Base-by-base conservation (phyloP, 164 flowering plant genomes). In the Macadamia tetraphylla region DNA sequence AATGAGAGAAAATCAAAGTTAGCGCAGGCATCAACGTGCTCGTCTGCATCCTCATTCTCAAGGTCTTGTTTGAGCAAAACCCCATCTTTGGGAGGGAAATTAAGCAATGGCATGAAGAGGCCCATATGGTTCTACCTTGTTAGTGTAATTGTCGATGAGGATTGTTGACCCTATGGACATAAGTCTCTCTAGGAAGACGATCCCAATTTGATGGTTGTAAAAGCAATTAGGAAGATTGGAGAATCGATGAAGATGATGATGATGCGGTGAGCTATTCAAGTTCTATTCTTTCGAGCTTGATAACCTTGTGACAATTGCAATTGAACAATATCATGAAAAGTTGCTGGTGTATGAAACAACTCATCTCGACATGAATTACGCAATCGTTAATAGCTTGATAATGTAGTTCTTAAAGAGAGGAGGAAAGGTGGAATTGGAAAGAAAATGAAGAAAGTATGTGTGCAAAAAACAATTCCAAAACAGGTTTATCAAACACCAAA, bases 261-360 rank as follows among this genome's bases (percentile, higher is more conserved):
- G 23, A 23, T 23, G 23, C 23, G 23, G 23, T 23, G 23, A 23
- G 23, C 23, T 23, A 23, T 23, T 23, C 23, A 23, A 23, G 23
- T 52, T 55, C 60, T 78, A 94, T 86, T 76, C 92, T 8, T 94
- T 94, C 73, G 97, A 94, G 64, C 80, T 94, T 35, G 95, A 91
- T 67, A 83, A 87, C 74, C 79, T 94, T 6, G 75, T 87, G 0
- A 76, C 83, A 4, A 82, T 85, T 66, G 97, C 90, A 35, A 79
- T 80, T 29, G 88, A 78, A 9, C 71, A 94, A 81, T 87, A 88
- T 44, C 29, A 77, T 0, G 88, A 92, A 73, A 97, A 94, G 68
- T 73, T 94, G 57, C 98, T 97, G 0, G 98, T 94, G 59, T 94
- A 88, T 71, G 98, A 87, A 73, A 91, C 97, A 3, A 94, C 98